Base-by-base conservation (phyloP, 2,329 filamentous ascomycete genomes). In the Hortaea werneckii region DNA sequence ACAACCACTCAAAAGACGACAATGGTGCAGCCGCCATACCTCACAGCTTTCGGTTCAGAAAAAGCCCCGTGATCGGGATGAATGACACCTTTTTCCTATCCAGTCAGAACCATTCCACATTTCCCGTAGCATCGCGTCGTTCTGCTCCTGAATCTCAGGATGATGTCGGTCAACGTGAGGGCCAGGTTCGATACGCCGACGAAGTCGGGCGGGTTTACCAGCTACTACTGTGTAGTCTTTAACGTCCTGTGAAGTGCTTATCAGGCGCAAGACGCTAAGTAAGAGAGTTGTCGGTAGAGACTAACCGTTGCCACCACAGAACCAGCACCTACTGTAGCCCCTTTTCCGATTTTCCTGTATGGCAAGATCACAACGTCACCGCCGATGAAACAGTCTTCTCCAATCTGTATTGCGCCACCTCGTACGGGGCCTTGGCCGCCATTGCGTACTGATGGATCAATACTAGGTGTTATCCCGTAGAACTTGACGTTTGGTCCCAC, bases 401-500 rank as follows among this genome's bases (percentile, higher is more conserved):
- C 86, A 51, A 96, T 90, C 30, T 74, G 75, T 45, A 96, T 83
- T n/a, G 76, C 71, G 29, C 79, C 78, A 10, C 85, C 88, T 47
- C 81, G 67, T 58, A 85, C 82, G 5, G 79, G 77, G 30, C 84
- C 86, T 53, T 81, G 79, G 40, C 80, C 82, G 5, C 87, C 89
- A 56, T 84, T 79, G 26, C 87, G 76, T 52, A 78, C 75, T 62
- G 83, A 80, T 28, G 83, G 79, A 61, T 94, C 87, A 10, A 82
- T 80, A 37, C 81, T 80, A 41, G 84, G 74, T 37, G 80, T 83
- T 30, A 82, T 79, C 11, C 85, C 88, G 60, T 87, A 85, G 54
- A 96, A 85, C 53, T 80, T 90, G 47, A 95, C 90, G 55, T 89
- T 87, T 1, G 87, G 85, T 2, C 87, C 87, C 53, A 78, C 67